Base-by-base conservation (phyloP, 2,329 filamentous ascomycete species). In the Talaromyces sp. region DNA sequence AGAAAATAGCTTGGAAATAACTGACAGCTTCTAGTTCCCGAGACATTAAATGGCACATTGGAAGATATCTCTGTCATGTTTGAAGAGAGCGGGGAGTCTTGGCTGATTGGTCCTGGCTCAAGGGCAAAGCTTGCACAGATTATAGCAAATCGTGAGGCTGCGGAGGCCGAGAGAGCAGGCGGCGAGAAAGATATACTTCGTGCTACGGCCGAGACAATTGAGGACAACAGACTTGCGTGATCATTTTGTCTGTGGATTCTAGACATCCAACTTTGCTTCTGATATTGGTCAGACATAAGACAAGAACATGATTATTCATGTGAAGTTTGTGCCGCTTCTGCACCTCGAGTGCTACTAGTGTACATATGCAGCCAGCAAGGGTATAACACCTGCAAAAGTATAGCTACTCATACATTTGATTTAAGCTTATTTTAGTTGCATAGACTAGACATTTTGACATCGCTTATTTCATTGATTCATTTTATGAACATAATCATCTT, bases 51-150 rank as follows among this genome's bases (percentile, higher is more conserved):
- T 17, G 22, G 16, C 3, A 32, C 41, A 8, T n/a, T 44, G 16
- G 22, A 44, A 17, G 41, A 44, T 41, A 37, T 48, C 6, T 40
- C 35, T 17, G 36, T 37, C 10, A 9, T 41, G 9, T 48, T 41
- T 36, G 46, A 48, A 32, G 17, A 40, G 10, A 48, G 29, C 24
- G 35, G 16, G 19, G 20, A 11, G 5, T 30, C 20, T 11, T 48
- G 46, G 46, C 9, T 40, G 19, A 48, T 48, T 17, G 46, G 36
- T 8, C 45, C 32, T 39, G 19, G 45, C n/a, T 47, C 45, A 20
- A 37, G 33, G 33, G 20, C 19, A n/a, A 20, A 29, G 14, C 45
- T 39, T 17, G 45, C 45, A 9, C n/a, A 39, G 9, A 39, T 47
- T 3, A 27, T 47, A 9, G 20, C 32, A 39, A 39, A 47, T 19